Base-by-base conservation (phyloP, 2,329 filamentous ascomycete species). In the Microsporum audouinii region DNA sequence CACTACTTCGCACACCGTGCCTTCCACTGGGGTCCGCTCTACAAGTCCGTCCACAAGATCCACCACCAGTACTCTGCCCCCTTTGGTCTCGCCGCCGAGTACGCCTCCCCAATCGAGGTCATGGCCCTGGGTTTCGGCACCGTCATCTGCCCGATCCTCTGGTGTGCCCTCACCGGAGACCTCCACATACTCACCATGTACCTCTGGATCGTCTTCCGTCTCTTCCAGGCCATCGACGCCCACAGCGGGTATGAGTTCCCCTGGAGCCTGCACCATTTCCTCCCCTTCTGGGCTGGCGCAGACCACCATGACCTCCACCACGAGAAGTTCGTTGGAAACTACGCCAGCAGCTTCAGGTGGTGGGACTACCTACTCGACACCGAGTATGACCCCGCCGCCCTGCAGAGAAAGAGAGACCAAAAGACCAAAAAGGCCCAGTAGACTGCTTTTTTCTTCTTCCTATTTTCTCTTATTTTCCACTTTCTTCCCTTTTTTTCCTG, bases 201-300 rank as follows among this genome's bases (percentile, higher is more conserved):
- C 78, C 72, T 88, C 66, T 99, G 94, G 94, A 97, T 99, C 70
- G 80, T 90, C 60, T 80, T 91, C 68, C 91, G 94, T 68, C 81
- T 99, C 23, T 95, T 95, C 83, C 94, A 99, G 80, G 94, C 94
- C 70, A 95, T 99, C 73, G 94, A 99, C 74, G 88, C 94, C 34
- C 94, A 99, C 80, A 94, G 88, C 70, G 94, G 94, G 65, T 99
- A 97, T 76, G 94, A 99, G 73, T 97, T 99, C 78, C 94, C 94
- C 64, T 99, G 91, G 91, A 92, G 88, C 71, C 78, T 99, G 77
- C 90, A 91, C 76, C 89, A 96, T 76, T 88, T 97, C 81, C 79
- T 99, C 58, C 94, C 94, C 39, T 91, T 99, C 84, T 99, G 94
- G 94, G 92, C 92, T 60, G 94, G 94, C 64, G 94, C 94, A 60